Base-by-base conservation (phyloP, 148 eudicot genomes). In the Spergularia marina region DNA sequence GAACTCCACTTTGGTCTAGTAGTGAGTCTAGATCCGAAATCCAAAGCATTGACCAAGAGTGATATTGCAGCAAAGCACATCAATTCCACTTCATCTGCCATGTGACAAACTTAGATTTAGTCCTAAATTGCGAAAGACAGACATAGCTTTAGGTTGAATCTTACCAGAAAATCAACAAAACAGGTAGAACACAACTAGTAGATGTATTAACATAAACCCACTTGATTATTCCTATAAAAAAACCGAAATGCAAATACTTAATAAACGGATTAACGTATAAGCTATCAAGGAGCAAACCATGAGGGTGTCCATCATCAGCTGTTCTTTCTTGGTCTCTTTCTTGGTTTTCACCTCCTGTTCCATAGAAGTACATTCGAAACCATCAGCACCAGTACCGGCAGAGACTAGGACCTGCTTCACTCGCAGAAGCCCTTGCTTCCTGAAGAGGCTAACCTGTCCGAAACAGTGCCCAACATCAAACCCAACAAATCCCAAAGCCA, bases 401-500 rank as follows among this genome's bases (percentile, higher is more conserved):
- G 86, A 81, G 65, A 72, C 68, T 12, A 77, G 67, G 63, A 75
- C 76, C 9, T 88, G 91, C 56, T 53, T 21, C 53, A 77, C n/a
- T 21, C 77, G 70, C n/a, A 52, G 57, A 55, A 86, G 89, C 79
- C 83, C 77, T n/a, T 86, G 89, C 72, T 85, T 83, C 71, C 81
- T 81, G 13, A 76, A 78, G 76, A 34, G 61, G 36, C 71, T 83
- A 25, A 34, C 64, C 2, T 90, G 94, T 82, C 97, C 97, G 9
- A 56, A 4, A 0, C 81, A 92, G 66, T 92, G 97, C 78, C 97
- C 95, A 2, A 53, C 82, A 0, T 39, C 65, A 8, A 40, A 47
- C 18, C 87, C 95, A 5, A 78, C 40, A 3, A 77, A 82, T 65
- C 86, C 89, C 2, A 81, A 82, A 58, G 87, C 87, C 66, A 91